These are phyloP conservation scores for Euphorbia lathyris DNA, from an alignment of 345 rosid genomes.

Conservation along the genomic window DNA sequence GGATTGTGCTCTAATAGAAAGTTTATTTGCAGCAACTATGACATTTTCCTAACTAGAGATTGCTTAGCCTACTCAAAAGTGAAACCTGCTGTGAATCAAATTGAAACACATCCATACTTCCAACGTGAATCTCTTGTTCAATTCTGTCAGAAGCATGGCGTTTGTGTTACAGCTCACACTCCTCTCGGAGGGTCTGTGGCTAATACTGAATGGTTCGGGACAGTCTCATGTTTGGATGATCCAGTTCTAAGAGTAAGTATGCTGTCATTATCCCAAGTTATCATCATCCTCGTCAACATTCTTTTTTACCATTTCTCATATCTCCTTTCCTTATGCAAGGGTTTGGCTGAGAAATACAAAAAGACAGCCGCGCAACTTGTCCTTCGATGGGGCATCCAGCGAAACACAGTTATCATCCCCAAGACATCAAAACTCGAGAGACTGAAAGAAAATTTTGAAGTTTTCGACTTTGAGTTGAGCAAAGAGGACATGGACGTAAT, in stretches of 20 bases:
- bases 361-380: conserved; percentile 71
- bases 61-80: conserved; percentile 88
- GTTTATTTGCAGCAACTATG: conserved; percentile 67
- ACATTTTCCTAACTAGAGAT: conserved; percentile 78
- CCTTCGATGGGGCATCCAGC: conserved; percentile 80
- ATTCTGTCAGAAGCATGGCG: conserved; percentile 84
- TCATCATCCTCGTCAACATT: no score
- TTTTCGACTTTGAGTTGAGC: conserved; percentile 57
- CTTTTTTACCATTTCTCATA: neutral
- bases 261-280: neutral
- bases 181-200: conserved; percentile 81
- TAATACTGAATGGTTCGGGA: conserved; percentile 67
- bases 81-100: conserved; percentile 97
- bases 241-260: conserved; percentile 60
- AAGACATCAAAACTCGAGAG: conserved; percentile 67
- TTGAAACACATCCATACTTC: conserved; percentile 88
- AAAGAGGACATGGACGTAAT: conserved; percentile 75
- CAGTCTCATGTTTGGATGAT: conserved; percentile 78
- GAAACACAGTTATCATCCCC: conserved; percentile 71
- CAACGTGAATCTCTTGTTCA: conserved; percentile 86
- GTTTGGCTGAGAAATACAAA: conserved; percentile 68
- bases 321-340: conserved; percentile 34
- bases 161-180: conserved; percentile 82
- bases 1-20: conserved; percentile 7
- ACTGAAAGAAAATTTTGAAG: conserved; percentile 57